Evolutionary conservation across 805 yeast species (phyloP).

Genomic region (Saturnispora zaruensis): DNA sequence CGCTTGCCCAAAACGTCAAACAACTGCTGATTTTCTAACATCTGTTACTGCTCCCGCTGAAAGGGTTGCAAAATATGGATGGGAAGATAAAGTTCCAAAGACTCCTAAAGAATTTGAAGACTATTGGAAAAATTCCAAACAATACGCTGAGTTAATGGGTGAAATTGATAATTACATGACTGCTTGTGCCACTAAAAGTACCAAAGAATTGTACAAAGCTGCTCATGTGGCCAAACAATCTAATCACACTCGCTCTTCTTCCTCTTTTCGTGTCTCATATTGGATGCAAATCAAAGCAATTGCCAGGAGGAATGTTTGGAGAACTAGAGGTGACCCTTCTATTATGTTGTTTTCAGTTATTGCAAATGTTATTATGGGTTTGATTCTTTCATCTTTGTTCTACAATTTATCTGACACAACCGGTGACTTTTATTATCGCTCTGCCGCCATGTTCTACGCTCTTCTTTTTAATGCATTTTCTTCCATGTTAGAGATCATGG

Average conservation of each 20-base stretch:
- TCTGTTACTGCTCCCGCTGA: slow-evolving; percentile 29
- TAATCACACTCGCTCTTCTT: slow-evolving; percentile 34
- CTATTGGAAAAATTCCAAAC: slow-evolving; percentile 32
- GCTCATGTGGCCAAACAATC: slow-evolving; percentile 39
- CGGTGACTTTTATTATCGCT: slow-evolving; percentile 43
- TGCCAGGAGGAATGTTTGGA: slow-evolving; percentile 38
- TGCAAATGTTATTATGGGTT: slow-evolving; percentile 45
- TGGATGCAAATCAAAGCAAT: slow-evolving; percentile 44
- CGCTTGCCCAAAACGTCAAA: slow-evolving; percentile 38
- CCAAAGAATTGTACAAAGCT: slow-evolving; percentile 10
- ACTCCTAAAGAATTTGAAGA: slow-evolving; percentile 34
- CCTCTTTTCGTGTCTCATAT: slow-evolving; percentile 47
- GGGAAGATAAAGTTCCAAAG: slow-evolving; percentile 31
- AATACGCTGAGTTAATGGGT: slow-evolving; percentile 25
- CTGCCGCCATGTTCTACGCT: slow-evolving; percentile 62
- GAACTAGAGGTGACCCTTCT: slow-evolving; percentile 44
- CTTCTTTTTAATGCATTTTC: slow-evolving; percentile 55
- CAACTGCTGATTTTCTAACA: slow-evolving; percentile 39
- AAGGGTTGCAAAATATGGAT: slow-evolving; percentile 28
- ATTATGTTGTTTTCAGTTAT: slow-evolving; percentile 34
- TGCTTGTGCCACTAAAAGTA: slow-evolving; percentile 6
- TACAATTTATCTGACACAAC: slow-evolving; percentile 41
- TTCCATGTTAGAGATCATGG: slow-evolving; percentile 50
- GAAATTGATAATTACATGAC: slow-evolving; percentile 29
- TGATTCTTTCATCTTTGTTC: slow-evolving; percentile 49